These are phyloP conservation scores for Erysimum cheiri DNA, from an alignment of 441 rosid genomes.

Conservation along the genomic window DNA sequence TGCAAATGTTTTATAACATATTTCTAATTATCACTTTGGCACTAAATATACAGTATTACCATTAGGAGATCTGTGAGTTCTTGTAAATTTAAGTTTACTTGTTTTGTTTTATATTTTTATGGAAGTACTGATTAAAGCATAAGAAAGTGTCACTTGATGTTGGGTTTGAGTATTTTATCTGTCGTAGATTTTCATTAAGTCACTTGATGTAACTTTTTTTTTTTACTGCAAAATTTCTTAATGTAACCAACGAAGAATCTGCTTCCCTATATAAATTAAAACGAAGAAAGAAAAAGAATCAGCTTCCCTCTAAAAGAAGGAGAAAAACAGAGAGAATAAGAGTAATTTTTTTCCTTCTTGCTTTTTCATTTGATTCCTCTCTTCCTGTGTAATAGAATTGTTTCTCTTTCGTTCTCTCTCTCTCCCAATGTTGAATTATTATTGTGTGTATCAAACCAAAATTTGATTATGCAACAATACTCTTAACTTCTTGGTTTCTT, in stretches of 20 bases:
- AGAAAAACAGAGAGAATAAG: slow-evolving; percentile 32
- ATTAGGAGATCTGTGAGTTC: background rate
- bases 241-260: slow-evolving; percentile 23
- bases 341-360: background rate
- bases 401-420: slow-evolving; percentile 8
- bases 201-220: too few relatives aligned
- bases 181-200: background rate
- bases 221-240: too few relatives aligned
- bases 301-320: slow-evolving; percentile 43
- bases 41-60: background rate
- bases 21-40: background rate
- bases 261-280: slow-evolving; percentile 11
- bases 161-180: background rate
- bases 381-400: slow-evolving; percentile 1
- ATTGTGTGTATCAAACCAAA: background rate
- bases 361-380: slow-evolving; percentile 22
- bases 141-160: background rate
- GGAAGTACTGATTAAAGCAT: background rate
- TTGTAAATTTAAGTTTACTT: background rate
- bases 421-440: background rate
- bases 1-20: background rate
- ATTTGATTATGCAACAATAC: slow-evolving; percentile 9
- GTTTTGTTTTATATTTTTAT: background rate
- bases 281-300: slow-evolving; percentile 26
- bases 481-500: slow-evolving; percentile 3